Evolutionary conservation across 2,329 filamentous ascomycete genomes (phyloP).

Genomic region (Paecilomyces formosus): DNA sequence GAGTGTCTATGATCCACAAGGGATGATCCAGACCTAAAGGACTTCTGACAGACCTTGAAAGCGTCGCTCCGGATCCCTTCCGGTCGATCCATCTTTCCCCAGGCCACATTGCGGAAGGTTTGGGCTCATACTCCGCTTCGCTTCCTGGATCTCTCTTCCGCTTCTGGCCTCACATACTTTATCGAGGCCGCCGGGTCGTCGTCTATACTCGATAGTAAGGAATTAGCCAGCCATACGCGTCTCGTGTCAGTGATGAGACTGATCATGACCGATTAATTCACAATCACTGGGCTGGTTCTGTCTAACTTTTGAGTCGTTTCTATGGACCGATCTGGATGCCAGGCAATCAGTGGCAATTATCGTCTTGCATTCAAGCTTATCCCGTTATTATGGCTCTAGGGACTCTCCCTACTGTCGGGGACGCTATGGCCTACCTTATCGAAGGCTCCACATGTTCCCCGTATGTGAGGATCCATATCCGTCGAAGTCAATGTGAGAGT

Average conservation of each 20-base stretch:
- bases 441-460: neutral
- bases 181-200: neutral
- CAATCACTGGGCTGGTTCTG: neutral
- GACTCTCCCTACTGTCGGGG: neutral
- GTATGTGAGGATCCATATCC: neutral
- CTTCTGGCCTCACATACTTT: neutral
- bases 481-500: neutral
- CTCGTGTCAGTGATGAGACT: neutral
- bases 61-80: slow-evolving; percentile 10
- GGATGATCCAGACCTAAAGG: slow-evolving; percentile 6
- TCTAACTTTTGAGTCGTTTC: neutral
- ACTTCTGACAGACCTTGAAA: slow-evolving; percentile 9
- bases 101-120: neutral
- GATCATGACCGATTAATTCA: neutral
- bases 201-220: neutral
- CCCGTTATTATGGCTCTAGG: neutral
- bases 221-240: neutral
- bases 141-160: neutral
- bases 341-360: neutral
- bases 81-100: neutral
- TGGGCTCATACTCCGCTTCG: neutral
- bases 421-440: neutral
- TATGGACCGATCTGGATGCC: neutral
- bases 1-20: neutral
- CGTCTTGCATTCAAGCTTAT: neutral